A percentile compares a stretch with the other conserved stretches of the same genome.
Conservation (phyloP, 306 rosid genomes). For the Medicago ruthenica region DNA sequence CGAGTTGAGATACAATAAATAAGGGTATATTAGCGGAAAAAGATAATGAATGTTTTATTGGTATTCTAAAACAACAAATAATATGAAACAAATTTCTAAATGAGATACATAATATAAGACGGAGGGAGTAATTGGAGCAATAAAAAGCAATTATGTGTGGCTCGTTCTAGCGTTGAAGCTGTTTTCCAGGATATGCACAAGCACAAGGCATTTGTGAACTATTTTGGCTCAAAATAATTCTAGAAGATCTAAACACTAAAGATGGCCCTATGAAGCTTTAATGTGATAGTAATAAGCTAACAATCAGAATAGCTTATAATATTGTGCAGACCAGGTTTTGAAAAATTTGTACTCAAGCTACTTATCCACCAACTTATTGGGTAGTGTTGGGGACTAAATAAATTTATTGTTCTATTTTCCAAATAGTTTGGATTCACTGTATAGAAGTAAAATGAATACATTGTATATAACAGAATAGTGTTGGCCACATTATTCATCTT, state of each 20-base stretch:
- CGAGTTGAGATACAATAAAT: neutral
- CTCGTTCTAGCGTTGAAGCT: neutral
- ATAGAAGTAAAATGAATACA: neutral
- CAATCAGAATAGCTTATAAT: neutral
- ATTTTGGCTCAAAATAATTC: neutral
- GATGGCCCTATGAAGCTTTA: neutral
- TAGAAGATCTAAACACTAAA: neutral
- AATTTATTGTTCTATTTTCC: conserved; percentile 1
- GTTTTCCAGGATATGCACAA: no score
- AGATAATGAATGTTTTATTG: neutral
- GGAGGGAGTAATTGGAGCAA: neutral
- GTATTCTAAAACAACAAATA: neutral
- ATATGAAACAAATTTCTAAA: neutral
- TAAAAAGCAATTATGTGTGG: neutral
- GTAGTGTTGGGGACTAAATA: neutral
- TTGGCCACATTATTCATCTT: conserved; percentile 4
- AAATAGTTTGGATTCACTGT: neutral
- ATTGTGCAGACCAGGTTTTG: neutral
- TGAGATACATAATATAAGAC: neutral
- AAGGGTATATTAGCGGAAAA: neutral
- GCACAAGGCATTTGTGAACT: neutral
- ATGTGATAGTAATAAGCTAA: neutral
- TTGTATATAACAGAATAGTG: neutral
- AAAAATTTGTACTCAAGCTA: neutral
- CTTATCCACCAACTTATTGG: neutral